phyloP scores from a whole-genome alignment of 257 asterid species.

The Nicotiana benthamiana region DNA sequence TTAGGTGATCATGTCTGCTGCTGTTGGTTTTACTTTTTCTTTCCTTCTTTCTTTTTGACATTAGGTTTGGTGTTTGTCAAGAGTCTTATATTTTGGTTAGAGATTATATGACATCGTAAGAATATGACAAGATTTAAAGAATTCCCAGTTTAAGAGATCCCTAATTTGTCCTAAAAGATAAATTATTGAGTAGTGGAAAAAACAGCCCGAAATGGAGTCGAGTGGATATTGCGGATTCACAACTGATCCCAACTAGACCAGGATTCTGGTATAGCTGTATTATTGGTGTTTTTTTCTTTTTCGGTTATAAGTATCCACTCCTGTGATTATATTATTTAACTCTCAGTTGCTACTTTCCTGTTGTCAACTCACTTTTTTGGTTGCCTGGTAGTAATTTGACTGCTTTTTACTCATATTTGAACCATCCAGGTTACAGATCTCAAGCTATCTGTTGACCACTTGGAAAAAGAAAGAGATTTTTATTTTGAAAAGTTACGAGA shows the following conservation, averaged over 20 bases:
- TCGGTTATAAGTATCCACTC: not conserved
- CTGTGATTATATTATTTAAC: not conserved
- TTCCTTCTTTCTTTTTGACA: not conserved
- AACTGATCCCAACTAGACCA: not conserved
- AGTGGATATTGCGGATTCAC: not conserved
- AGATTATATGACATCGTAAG: not conserved
- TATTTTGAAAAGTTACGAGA: slow-evolving; percentile 79
- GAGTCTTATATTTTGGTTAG: not conserved
- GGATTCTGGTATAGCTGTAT: not conserved
- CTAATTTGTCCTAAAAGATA: not conserved
- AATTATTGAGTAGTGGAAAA: not conserved
- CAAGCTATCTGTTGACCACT: slow-evolving; percentile 56
- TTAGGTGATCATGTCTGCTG: not conserved
- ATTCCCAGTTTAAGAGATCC: not conserved
- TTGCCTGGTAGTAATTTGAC: not conserved
- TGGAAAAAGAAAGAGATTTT: slow-evolving; percentile 94
- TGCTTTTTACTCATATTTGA: not conserved
- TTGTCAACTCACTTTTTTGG: not conserved
- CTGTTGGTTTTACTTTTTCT: not conserved
- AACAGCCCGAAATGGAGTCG: not conserved
- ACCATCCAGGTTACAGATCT: slow-evolving; percentile 56
- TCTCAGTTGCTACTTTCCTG: not conserved
- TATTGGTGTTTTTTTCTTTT: not conserved
- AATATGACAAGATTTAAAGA: not conserved
- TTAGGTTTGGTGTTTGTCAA: not conserved